These are phyloP conservation scores for Claviceps pazoutovae DNA, from an alignment of 2,329 filamentous ascomycete genomes.

Conservation along the genomic window DNA sequence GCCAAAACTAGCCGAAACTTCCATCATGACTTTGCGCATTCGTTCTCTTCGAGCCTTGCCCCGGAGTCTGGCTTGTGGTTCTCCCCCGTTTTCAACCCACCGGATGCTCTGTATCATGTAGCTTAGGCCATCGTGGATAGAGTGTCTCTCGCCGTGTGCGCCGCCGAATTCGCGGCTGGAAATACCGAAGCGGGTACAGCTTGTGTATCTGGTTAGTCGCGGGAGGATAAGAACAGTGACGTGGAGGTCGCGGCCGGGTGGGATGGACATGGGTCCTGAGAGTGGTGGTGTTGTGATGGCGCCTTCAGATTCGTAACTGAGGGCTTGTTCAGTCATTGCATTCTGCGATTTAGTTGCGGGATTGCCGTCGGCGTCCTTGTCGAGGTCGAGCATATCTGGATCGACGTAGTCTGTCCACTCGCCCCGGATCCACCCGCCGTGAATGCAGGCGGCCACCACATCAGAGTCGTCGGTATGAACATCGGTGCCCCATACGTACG, in stretches of 20 bases:
- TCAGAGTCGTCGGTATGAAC: constrained; percentile 96
- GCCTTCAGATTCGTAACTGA: constrained; percentile 24
- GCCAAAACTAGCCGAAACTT: constrained; percentile 27
- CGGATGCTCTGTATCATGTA: constrained; percentile 71
- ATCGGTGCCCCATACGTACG: constrained; percentile 83
- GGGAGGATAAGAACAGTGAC: constrained; percentile 79
- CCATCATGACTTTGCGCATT: constrained; percentile 41
- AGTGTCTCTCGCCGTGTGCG: constrained; percentile 27
- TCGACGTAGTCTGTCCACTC: constrained; percentile 75
- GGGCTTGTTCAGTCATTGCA: constrained; percentile 12
- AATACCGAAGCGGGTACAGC: constrained; percentile 65
- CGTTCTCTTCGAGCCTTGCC: constrained; percentile 42
- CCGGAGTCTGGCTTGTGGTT: constrained; percentile 39
- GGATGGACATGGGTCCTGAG: constrained; percentile 49
- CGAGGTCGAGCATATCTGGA: constrained; percentile 47
- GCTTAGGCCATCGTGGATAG: constrained; percentile 69
- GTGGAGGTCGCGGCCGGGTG: constrained; percentile 63
- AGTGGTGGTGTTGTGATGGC: constrained; percentile 39
- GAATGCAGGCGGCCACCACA: constrained; percentile 80
- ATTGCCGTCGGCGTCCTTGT: constrained; percentile 19
- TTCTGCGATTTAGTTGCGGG: constrained; percentile 18
- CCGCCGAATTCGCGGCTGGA: constrained; percentile 67
- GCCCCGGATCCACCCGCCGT: constrained; percentile 82
- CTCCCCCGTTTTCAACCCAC: constrained; percentile 69
- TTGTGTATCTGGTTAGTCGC: constrained; percentile 59